Conservation (phyloP, 2,329 filamentous ascomycete species). For the Arthrobotrys pseudoclavata region DNA sequence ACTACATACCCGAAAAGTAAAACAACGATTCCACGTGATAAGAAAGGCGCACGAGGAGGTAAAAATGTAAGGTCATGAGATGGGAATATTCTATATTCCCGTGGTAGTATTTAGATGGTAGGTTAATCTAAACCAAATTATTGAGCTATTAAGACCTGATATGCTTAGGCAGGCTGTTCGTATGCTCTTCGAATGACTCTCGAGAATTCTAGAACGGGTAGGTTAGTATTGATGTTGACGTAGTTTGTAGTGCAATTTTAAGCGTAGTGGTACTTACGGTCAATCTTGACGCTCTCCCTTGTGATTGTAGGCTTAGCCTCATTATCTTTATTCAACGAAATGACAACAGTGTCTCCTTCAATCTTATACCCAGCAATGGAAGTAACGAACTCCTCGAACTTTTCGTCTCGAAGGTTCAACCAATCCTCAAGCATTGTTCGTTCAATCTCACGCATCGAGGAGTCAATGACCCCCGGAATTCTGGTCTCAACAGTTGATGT, state of each 20-base stretch:
- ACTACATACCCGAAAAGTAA: conserved; percentile 3
- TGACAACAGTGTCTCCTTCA: conserved; percentile 74
- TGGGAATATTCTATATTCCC: conserved; percentile 28
- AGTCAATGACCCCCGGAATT: conserved; percentile 77
- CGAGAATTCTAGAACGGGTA: conserved; percentile 72
- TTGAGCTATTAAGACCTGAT: not conserved
- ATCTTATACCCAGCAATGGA: conserved; percentile 91
- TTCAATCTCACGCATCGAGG: conserved; percentile 81
- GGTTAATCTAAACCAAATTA: not conserved
- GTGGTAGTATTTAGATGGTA: conserved; percentile 8
- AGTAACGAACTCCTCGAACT: conserved; percentile 81
- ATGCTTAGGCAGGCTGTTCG: conserved; percentile 78
- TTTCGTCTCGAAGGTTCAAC: conserved; percentile 77
- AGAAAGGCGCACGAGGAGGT: conserved; percentile 6
- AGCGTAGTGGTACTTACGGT: conserved; percentile 70
- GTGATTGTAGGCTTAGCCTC: conserved; percentile 97
- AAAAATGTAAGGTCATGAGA: conserved; percentile 6
- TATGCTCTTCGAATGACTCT: conserved; percentile 86
- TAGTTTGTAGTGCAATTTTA: not conserved
- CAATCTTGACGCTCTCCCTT: conserved; percentile 92
- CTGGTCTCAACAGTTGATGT: not conserved
- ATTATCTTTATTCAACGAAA: conserved; percentile 95
- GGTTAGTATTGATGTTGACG: not conserved
- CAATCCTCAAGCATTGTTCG: conserved; percentile 78
- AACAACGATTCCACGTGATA: conserved; percentile 20